These are phyloP conservation scores for Xanthoparmelia taractica DNA, from an alignment of 495 filamentous ascomycete genomes.

Conservation along the genomic window DNA sequence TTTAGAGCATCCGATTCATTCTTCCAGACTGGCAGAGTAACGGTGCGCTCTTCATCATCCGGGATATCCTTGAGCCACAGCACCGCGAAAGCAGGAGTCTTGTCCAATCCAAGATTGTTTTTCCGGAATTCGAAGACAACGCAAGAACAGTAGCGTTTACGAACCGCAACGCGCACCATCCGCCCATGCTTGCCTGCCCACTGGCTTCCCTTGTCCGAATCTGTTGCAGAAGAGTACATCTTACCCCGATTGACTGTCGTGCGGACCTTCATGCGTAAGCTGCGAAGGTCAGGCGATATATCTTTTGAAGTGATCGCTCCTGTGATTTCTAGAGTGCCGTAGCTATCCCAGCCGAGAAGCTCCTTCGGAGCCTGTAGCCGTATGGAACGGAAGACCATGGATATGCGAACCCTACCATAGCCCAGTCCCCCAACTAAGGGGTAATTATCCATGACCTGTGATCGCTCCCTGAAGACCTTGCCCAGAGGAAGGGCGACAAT, in stretches of 20 bases:
- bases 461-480: conserved; percentile 47
- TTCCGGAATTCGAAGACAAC: conserved; percentile 55
- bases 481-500: conserved; percentile 56
- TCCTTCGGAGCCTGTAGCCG: conserved; percentile 47
- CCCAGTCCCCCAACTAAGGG: conserved; percentile 61
- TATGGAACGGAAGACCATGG: conserved; percentile 61
- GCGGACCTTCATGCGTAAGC: conserved; percentile 47
- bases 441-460: conserved; percentile 54
- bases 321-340: conserved; percentile 55
- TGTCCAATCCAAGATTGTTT: conserved; percentile 42
- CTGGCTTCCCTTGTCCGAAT: conserved; percentile 24
- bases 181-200: conserved; percentile 37
- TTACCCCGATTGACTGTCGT: conserved; percentile 47
- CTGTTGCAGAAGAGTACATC: conserved; percentile 39
- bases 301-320: conserved; percentile 31
- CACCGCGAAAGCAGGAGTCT: conserved; percentile 52
- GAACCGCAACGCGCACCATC: conserved; percentile 45
- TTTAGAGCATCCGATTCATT: conserved; percentile 41
- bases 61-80: conserved; percentile 59
- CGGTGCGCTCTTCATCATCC: conserved; percentile 52
- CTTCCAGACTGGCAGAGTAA: conserved; percentile 51
- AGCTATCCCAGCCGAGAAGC: conserved; percentile 53
- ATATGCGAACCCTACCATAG: conserved; percentile 56
- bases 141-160: conserved; percentile 52
- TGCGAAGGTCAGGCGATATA: conserved; percentile 36